Percentiles rank a stretch among this genome's conserved stretches.
phyloP scores from a whole-genome alignment of 1,139 yeast species.

The Dujonia santamariae region DNA sequence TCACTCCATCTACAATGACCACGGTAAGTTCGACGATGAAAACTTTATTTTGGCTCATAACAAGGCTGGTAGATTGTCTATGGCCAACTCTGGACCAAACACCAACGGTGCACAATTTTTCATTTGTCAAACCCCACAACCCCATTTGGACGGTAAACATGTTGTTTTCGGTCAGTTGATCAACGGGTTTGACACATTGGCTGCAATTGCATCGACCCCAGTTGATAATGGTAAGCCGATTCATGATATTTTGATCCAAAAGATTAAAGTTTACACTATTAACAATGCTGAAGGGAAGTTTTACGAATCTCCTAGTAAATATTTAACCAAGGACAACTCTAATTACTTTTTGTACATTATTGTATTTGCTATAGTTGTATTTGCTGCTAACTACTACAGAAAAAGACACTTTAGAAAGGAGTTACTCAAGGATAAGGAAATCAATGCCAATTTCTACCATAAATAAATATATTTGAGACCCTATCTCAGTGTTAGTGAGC shows the following conservation, averaged over 20 bases:
- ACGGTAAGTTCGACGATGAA: conserved; percentile 33
- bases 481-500: too few species aligned
- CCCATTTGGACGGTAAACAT: conserved; percentile 51
- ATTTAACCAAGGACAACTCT: too few species aligned
- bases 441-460: too few species aligned
- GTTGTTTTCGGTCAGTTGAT: conserved; percentile 57
- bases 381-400: too few species aligned
- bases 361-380: too few species aligned
- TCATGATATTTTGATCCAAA: conserved; percentile 28
- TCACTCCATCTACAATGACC: conserved; percentile 26
- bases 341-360: too few species aligned
- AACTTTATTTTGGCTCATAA: conserved; percentile 32
- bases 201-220: conserved; percentile 32
- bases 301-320: too few species aligned
- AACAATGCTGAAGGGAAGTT: conserved; percentile 3
- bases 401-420: too few species aligned
- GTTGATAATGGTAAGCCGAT: conserved; percentile 31
- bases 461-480: too few species aligned
- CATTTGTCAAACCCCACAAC: conserved; percentile 27
- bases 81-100: conserved; percentile 43
- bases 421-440: too few species aligned
- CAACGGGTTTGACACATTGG: conserved; percentile 38
- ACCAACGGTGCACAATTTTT: conserved; percentile 44
- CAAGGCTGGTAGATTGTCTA: conserved; percentile 37
- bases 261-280: conserved; percentile 17